Evolutionary conservation across 176 grass and related monocot species (phyloP).

Genomic region (Musa schizocarpa): DNA sequence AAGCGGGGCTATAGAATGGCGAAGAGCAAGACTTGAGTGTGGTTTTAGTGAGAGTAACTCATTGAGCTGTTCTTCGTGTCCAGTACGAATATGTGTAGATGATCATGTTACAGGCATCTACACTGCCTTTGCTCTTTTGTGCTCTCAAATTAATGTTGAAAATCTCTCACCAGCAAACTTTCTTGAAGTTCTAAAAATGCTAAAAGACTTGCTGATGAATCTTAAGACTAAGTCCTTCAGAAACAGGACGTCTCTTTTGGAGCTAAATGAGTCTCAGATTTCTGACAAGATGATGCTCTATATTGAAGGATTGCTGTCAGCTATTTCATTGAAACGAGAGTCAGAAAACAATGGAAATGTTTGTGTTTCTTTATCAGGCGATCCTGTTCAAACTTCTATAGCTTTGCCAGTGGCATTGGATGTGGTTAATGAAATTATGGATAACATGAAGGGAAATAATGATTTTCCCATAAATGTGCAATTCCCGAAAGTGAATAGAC

Average conservation of each 20-base stretch:
- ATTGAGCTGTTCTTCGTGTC: constrained; percentile 57
- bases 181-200: constrained; percentile 33
- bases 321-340: constrained; percentile 62
- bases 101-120: constrained; percentile 78
- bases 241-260: constrained; percentile 40
- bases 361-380: constrained; percentile 38
- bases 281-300: constrained; percentile 53
- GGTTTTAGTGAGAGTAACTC: constrained; percentile 40
- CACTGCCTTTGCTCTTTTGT: constrained; percentile 52
- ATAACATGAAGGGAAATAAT: constrained; percentile 41
- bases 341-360: constrained; percentile 35
- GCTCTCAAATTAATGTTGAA: constrained; percentile 36
- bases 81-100: constrained; percentile 75
- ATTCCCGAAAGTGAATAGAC: constrained; percentile 62
- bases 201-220: constrained; percentile 44
- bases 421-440: constrained; percentile 72
- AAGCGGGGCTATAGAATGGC: constrained; percentile 91
- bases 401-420: constrained; percentile 82
- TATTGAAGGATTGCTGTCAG: constrained; percentile 46
- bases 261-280: constrained; percentile 29
- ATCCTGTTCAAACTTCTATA: constrained; percentile 65
- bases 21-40: constrained; percentile 65
- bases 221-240: constrained; percentile 47
- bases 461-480: constrained; percentile 23
- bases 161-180: constrained; percentile 37